Evolutionary conservation across 106 monocot species (phyloP).

Genomic region (Chionographis japonica): DNA sequence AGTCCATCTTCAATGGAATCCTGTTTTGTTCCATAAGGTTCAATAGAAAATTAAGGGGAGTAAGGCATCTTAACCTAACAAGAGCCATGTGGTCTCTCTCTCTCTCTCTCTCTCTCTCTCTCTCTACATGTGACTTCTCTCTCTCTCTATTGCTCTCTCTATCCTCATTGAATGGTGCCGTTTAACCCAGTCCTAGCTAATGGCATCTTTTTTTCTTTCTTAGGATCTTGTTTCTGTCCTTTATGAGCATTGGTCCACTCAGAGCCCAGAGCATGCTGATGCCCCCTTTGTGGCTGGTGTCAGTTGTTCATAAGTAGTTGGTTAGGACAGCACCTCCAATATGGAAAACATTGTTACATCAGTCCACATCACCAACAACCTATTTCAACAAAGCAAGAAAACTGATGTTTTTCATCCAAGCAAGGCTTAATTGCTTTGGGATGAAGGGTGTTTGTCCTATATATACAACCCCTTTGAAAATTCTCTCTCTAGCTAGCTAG

Average conservation of each 20-base stretch:
- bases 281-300: neutral
- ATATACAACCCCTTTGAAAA: too few species aligned
- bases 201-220: constrained; percentile 10
- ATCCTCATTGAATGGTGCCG: neutral
- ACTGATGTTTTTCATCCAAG: too few species aligned
- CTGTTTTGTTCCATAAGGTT: neutral
- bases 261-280: constrained; percentile 2
- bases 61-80: neutral
- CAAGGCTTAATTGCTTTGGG: too few species aligned
- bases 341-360: constrained; percentile 5
- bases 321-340: constrained; percentile 2
- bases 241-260: neutral
- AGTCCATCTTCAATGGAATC: too few species aligned
- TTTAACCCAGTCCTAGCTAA: neutral
- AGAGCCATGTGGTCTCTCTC: neutral
- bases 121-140: neutral
- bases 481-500: too few species aligned
- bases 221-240: constrained; percentile 2
- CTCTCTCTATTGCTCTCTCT: constrained; percentile 5
- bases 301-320: constrained; percentile 6
- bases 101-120: neutral
- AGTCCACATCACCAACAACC: constrained; percentile 5
- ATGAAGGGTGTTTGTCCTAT: too few species aligned
- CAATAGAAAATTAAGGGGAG: neutral
- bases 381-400: neutral